Conservation (phyloP, 202 grass and related monocot genomes). For the Schoenoplectus tabernaemontani region DNA sequence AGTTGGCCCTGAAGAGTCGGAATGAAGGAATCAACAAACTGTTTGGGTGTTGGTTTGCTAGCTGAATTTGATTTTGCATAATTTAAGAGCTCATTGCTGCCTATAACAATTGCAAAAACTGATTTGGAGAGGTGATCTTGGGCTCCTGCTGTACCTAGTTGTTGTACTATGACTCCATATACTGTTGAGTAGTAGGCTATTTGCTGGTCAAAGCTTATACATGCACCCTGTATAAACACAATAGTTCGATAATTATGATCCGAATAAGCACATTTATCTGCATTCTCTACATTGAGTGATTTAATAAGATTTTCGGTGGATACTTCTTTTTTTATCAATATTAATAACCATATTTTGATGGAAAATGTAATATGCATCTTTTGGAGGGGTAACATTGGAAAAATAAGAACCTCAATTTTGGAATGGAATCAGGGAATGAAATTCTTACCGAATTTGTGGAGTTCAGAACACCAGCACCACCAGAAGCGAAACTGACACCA, state of each 20-base stretch:
- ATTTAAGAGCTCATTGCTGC: slow-evolving; percentile 39
- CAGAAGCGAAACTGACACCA: slow-evolving; percentile 43
- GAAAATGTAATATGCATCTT: neutral
- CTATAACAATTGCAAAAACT: slow-evolving; percentile 34
- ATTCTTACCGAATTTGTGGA: slow-evolving; percentile 31
- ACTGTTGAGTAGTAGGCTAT: slow-evolving; percentile 32
- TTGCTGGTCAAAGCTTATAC: slow-evolving; percentile 35
- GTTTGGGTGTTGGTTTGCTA: slow-evolving; percentile 25
- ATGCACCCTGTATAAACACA: slow-evolving; percentile 31
- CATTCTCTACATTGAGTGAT: neutral
- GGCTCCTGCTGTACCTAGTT: slow-evolving; percentile 18
- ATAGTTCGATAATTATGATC: neutral
- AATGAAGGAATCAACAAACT: slow-evolving; percentile 29
- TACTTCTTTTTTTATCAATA: neutral
- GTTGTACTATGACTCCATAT: slow-evolving; percentile 25
- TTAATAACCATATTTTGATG: neutral
- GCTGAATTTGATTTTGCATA: slow-evolving; percentile 24
- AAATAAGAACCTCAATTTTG: neutral
- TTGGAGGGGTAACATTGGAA: neutral
- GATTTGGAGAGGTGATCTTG: slow-evolving; percentile 34
- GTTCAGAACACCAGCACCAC: slow-evolving; percentile 31
- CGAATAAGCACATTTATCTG: neutral
- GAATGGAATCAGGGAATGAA: neutral
- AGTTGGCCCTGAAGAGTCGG: slow-evolving; percentile 28
- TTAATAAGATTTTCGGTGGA: neutral